phyloP scores from a whole-genome alignment of 2,329 filamentous ascomycete genomes.

The Balansia obtecta region DNA sequence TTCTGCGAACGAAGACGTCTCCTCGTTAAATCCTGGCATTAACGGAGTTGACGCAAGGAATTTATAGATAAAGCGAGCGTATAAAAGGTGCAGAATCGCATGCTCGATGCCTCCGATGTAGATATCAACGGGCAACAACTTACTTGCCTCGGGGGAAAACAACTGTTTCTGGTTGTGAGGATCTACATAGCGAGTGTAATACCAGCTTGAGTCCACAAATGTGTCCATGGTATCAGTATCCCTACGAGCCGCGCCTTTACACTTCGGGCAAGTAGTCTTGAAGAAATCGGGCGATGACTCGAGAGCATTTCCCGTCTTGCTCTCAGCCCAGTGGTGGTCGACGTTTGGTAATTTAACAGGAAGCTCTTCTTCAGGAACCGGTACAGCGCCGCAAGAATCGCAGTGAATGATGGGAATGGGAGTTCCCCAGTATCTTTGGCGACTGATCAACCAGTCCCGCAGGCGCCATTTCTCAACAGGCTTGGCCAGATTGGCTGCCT shows the following conservation, averaged over 20 bases:
- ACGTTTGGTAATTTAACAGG: constrained; percentile 65
- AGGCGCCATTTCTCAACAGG: constrained; percentile 65
- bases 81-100: constrained; percentile 79
- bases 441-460: constrained; percentile 80
- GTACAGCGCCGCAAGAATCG: constrained; percentile 59
- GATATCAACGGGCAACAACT: constrained; percentile 64
- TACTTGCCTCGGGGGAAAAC: constrained; percentile 48
- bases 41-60: constrained; percentile 52
- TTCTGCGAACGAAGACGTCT: constrained; percentile 38
- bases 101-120: constrained; percentile 87
- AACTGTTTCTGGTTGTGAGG: constrained; percentile 48
- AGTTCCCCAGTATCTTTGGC: constrained; percentile 86
- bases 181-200: constrained; percentile 72
- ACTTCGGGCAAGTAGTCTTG: constrained; percentile 64
- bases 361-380: constrained; percentile 63
- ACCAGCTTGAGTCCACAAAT: constrained; percentile 93
- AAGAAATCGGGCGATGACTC: constrained; percentile 62
- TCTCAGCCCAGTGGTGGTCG: constrained; percentile 53
- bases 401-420: constrained; percentile 87
- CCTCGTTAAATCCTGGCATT: constrained; percentile 26
- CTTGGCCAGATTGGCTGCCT: constrained; percentile 44
- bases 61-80: constrained; percentile 83
- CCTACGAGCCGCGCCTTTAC: constrained; percentile 55
- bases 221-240: constrained; percentile 96
- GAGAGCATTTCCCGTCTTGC: constrained; percentile 64